phyloP scores from a whole-genome alignment of 164 flowering plant genomes.

The Malania oleifera region DNA sequence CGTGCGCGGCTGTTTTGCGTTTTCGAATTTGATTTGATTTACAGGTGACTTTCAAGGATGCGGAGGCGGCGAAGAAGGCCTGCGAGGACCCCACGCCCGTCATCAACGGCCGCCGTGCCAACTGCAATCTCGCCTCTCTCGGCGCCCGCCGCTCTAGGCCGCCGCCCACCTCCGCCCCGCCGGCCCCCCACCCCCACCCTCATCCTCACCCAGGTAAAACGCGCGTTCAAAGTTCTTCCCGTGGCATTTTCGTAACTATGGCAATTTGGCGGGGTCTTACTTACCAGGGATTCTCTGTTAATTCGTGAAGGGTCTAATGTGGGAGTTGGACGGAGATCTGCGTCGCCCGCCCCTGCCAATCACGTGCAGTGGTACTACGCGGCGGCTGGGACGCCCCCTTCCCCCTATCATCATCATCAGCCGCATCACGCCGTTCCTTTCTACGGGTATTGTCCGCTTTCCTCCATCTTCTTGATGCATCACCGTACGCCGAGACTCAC shows the following conservation, averaged over 20 bases:
- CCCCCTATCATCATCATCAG: neutral
- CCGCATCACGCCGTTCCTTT: neutral
- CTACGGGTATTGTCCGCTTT: neutral
- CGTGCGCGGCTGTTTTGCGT: neutral
- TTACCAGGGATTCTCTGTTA: too few relatives aligned
- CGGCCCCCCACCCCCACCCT: neutral
- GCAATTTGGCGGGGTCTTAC: too few relatives aligned
- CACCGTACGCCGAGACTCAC: too few relatives aligned
- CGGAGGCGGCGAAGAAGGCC: conserved; percentile 7
- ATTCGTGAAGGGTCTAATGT: too few relatives aligned
- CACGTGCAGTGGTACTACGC: conserved; percentile 6
- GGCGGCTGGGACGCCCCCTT: neutral
- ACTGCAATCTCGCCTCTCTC: conserved; percentile 4
- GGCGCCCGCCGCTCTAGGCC: conserved; percentile 4
- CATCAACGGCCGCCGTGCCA: conserved; percentile 8
- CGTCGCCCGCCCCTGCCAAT: neutral
- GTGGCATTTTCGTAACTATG: too few relatives aligned
- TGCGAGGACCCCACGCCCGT: conserved; percentile 6
- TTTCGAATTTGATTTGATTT: neutral
- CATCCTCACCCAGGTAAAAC: too few relatives aligned
- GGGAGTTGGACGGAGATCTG: neutral
- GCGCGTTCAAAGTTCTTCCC: too few relatives aligned
- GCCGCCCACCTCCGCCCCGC: neutral
- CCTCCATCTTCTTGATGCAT: too few relatives aligned
- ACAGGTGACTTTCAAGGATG: conserved; percentile 3